A percentile compares a stretch with the other conserved stretches of the same genome.
Evolutionary conservation across 2,329 filamentous ascomycete species (phyloP).

Genomic region (Aspergillus candidus): DNA sequence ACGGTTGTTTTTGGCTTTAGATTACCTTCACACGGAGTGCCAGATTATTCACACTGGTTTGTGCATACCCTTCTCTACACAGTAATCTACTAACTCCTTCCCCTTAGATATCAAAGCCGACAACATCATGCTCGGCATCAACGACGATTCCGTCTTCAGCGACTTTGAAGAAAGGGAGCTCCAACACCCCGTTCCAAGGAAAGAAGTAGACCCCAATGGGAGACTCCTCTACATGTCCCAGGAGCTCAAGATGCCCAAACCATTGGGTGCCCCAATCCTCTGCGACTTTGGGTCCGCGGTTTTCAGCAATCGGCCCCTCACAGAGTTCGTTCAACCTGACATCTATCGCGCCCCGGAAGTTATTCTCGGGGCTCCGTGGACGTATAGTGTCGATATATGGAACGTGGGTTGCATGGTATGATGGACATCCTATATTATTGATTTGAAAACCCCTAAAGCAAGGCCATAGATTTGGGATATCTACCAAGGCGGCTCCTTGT

Average conservation of each 20-base stretch:
- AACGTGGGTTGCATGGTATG: conserved; percentile 48
- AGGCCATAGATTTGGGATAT: conserved; percentile 44
- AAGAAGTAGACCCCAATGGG: conserved; percentile 30
- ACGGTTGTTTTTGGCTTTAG: conserved; percentile 40
- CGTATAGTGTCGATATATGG: conserved; percentile 48
- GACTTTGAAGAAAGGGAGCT: conserved; percentile 40
- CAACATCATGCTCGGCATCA: conserved; percentile 43
- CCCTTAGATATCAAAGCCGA: conserved; percentile 41
- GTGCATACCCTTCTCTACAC: conserved; percentile 4
- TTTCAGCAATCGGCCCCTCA: conserved; percentile 28
- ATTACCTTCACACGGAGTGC: conserved; percentile 45
- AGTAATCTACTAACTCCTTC: conserved; percentile 3
- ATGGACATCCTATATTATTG: conserved; percentile 4
- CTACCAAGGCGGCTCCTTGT: conserved; percentile 44
- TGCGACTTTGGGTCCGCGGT: conserved; percentile 49
- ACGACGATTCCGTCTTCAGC: conserved; percentile 36
- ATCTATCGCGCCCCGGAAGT: conserved; percentile 41
- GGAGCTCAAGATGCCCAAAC: conserved; percentile 30
- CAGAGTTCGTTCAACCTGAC: conserved; percentile 24
- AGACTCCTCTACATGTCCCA: conserved; percentile 42
- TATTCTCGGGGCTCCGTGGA: conserved; percentile 44
- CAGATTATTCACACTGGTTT: conserved; percentile 43
- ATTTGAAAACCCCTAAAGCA: conserved; percentile 3
- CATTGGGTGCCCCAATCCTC: conserved; percentile 33
- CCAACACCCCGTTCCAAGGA: conserved; percentile 37